Conservation (phyloP, 129 eudicot species). For the Smallanthus sonchifolius region DNA sequence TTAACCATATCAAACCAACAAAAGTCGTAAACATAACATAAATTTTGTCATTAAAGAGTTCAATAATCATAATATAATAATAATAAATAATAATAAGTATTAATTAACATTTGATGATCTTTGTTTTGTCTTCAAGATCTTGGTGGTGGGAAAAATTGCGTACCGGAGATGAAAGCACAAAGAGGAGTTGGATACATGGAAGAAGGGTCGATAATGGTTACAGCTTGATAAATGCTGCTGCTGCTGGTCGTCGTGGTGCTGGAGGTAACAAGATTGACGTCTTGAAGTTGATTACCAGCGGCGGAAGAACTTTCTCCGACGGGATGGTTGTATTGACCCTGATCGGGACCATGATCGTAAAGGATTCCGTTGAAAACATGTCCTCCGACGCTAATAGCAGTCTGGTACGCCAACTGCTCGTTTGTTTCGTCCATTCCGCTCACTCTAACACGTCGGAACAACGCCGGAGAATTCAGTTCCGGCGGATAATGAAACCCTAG, state of each 20-base stretch:
- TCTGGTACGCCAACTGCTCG: slow-evolving; percentile 63
- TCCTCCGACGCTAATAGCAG: slow-evolving; percentile 63
- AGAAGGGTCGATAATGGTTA: slow-evolving; percentile 46
- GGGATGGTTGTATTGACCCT: slow-evolving; percentile 18
- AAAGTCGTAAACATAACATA: no score
- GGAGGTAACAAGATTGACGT: slow-evolving; percentile 33
- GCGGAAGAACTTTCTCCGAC: slow-evolving; percentile 48
- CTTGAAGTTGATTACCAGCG: slow-evolving; percentile 34
- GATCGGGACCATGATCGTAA: slow-evolving; percentile 67
- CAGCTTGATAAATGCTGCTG: slow-evolving; percentile 14
- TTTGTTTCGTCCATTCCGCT: slow-evolving; percentile 44
- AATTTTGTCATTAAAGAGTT: no score
- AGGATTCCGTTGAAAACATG: slow-evolving; percentile 74
- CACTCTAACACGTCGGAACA: slow-evolving; percentile 58
- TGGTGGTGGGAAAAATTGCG: slow-evolving; percentile 72
- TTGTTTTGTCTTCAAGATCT: slow-evolving; percentile 38
- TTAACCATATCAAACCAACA: no score
- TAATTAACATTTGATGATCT: background rate
- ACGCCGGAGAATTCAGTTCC: slow-evolving; percentile 48
- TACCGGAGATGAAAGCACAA: slow-evolving; percentile 61
- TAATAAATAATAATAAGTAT: no score
- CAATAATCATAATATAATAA: no score
- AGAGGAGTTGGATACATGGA: slow-evolving; percentile 51
- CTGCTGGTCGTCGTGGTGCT: slow-evolving; percentile 15
- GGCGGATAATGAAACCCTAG: slow-evolving; percentile 71